Conservation (phyloP, 352 stramenopile species). For the Nothophytophthora sp. region DNA sequence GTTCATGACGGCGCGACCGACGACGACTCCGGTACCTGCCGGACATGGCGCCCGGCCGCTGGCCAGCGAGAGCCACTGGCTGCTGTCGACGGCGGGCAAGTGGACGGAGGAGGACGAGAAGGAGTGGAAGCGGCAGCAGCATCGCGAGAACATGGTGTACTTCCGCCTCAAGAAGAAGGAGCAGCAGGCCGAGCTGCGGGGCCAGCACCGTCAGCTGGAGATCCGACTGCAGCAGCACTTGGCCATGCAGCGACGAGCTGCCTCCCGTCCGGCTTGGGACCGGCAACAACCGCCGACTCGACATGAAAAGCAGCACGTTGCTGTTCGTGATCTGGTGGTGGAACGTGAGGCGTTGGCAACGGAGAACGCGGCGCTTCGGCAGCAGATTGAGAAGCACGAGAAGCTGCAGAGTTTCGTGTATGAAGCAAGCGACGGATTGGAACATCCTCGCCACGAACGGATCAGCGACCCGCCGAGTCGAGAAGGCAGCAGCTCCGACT, state of each 20-base stretch:
- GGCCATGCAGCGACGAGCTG: conserved; percentile 29
- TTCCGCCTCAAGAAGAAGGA: conserved; percentile 56
- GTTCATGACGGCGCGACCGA: conserved; percentile 12
- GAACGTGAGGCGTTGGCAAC: conserved; percentile 38
- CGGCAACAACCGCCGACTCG: not conserved
- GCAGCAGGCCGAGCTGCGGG: conserved; percentile 39
- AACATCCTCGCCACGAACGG: conserved; percentile 3
- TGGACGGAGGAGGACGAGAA: conserved; percentile 54
- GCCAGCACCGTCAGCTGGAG: conserved; percentile 37
- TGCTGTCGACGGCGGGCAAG: conserved; percentile 40
- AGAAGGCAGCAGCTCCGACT: conserved; percentile 30
- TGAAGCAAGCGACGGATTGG: conserved; percentile 7
- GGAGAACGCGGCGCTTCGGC: conserved; percentile 36
- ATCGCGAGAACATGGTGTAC: conserved; percentile 55
- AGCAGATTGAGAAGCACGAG: conserved; percentile 26
- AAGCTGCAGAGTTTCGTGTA: conserved; percentile 15
- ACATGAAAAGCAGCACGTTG: conserved; percentile 12
- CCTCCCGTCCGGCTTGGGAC: conserved; percentile 14
- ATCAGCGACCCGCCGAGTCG: conserved; percentile 13
- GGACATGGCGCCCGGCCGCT: conserved; percentile 23
- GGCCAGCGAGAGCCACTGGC: conserved; percentile 41
- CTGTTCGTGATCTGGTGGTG: conserved; percentile 27
- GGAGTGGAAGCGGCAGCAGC: conserved; percentile 49
- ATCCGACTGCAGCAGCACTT: conserved; percentile 36
- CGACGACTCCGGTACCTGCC: conserved; percentile 15